These are phyloP conservation scores for Beauveria medogensis DNA, from an alignment of 2,329 filamentous ascomycete species.

Conservation along the genomic window DNA sequence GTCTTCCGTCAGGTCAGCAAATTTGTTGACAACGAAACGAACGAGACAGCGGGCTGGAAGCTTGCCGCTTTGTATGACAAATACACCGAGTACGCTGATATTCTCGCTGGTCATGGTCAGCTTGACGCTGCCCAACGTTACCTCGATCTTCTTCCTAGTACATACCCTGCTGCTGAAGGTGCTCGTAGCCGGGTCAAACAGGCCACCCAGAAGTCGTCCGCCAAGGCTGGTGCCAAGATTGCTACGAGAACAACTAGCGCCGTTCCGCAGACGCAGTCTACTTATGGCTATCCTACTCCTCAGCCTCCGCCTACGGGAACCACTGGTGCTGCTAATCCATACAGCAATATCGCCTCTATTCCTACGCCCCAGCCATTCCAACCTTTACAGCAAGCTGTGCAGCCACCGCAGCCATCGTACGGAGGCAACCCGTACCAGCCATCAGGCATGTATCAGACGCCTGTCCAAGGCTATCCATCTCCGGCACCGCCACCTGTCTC, in stretches of 20 bases:
- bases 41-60: constrained; percentile 75
- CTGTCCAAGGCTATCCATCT: constrained; percentile 32
- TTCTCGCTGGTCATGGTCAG: constrained; percentile 83
- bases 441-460: constrained; percentile 47
- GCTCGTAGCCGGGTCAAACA: constrained; percentile 78
- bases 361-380: constrained; percentile 9
- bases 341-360: constrained; percentile 12
- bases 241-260: constrained; percentile 23
- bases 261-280: constrained; percentile 33
- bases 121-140: constrained; percentile 84
- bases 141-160: constrained; percentile 72
- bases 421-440: constrained; percentile 27
- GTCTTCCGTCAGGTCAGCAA: constrained; percentile 92
- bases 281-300: constrained; percentile 39
- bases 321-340: constrained; percentile 23
- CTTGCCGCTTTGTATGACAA: constrained; percentile 82
- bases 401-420: constrained; percentile 21
- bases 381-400: constrained; percentile 20
- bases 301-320: constrained; percentile 27
- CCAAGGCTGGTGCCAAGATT: constrained; percentile 19
- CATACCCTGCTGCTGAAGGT: constrained; percentile 80
- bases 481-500: constrained; percentile 27
- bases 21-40: constrained; percentile 72
- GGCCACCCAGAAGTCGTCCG: constrained; percentile 54
- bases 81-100: constrained; percentile 94